These are phyloP conservation scores for Holtermannia corniformis DNA, from an alignment of 768 basidiomycete genomes.

Conservation along the genomic window DNA sequence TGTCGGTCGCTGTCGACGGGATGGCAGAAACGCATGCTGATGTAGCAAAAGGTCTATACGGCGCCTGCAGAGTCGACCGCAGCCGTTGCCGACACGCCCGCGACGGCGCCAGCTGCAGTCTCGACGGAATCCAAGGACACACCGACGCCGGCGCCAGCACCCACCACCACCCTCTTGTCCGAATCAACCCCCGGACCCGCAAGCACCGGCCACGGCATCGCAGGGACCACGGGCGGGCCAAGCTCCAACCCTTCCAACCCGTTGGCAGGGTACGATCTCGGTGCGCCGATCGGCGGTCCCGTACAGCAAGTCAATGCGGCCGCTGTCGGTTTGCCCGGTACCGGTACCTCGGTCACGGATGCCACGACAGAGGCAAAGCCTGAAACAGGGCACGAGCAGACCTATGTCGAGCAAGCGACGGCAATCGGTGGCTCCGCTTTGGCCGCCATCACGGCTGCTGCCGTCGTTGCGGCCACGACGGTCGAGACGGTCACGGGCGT, in stretches of 20 bases:
- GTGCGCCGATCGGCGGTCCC: not conserved
- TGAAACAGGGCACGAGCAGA: slow-evolving; percentile 1
- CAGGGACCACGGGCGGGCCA: too few species aligned
- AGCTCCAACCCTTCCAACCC: too few species aligned
- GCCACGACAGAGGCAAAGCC: slow-evolving; percentile 3
- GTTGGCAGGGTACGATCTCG: not conserved
- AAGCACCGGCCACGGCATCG: not conserved
- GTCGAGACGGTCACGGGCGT: slow-evolving; percentile 37
- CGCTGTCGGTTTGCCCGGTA: not conserved
- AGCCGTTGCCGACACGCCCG: not conserved
- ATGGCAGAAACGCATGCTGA: too few species aligned
- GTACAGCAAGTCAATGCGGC: not conserved
- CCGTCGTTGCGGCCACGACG: slow-evolving; percentile 21
- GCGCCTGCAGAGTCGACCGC: slow-evolving; percentile 21
- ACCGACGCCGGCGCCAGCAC: not conserved
- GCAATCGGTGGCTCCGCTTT: slow-evolving; percentile 23
- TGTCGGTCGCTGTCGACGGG: slow-evolving; percentile 3
- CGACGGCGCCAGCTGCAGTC: not conserved
- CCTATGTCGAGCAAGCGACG: slow-evolving; percentile 15
- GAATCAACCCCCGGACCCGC: not conserved
- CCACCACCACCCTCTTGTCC: not conserved
- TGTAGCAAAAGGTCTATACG: slow-evolving; percentile 38
- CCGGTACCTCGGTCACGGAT: not conserved
- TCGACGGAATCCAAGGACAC: not conserved
- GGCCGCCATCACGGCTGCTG: slow-evolving; percentile 22